phyloP scores from a whole-genome alignment of 441 rosid species.

The Syzygium malaccense region DNA sequence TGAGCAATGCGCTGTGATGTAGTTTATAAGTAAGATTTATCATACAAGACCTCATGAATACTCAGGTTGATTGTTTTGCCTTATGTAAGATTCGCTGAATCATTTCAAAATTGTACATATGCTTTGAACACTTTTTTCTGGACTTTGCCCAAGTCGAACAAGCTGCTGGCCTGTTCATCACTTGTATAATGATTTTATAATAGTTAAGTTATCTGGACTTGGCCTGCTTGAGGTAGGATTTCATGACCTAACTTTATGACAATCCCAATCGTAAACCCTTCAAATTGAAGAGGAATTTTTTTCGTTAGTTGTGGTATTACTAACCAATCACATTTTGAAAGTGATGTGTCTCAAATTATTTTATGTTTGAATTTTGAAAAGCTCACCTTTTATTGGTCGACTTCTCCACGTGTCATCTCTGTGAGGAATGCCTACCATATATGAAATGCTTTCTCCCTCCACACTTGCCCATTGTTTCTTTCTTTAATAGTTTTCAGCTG shows the following conservation, averaged over 20 bases:
- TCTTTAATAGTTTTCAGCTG: too few species aligned
- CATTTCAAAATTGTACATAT: too few species aligned
- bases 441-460: background rate
- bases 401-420: background rate
- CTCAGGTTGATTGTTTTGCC: background rate
- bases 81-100: background rate
- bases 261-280: too few species aligned
- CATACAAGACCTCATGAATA: too few species aligned
- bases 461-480: background rate
- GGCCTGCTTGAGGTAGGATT: too few species aligned
- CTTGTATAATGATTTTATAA: background rate
- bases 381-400: background rate
- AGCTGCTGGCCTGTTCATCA: background rate
- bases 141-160: background rate
- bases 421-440: background rate
- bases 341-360: too few species aligned
- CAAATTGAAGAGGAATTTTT: too few species aligned
- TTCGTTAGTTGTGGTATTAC: too few species aligned
- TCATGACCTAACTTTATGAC: too few species aligned
- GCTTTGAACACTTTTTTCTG: too few species aligned
- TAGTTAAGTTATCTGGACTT: too few species aligned
- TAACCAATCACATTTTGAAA: background rate
- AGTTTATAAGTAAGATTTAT: background rate
- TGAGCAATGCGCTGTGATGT: background rate
- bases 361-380: too few species aligned